These are phyloP conservation scores for Salmacisia buchloeana DNA, from an alignment of 1,284 basidiomycete genomes.

Conservation along the genomic window DNA sequence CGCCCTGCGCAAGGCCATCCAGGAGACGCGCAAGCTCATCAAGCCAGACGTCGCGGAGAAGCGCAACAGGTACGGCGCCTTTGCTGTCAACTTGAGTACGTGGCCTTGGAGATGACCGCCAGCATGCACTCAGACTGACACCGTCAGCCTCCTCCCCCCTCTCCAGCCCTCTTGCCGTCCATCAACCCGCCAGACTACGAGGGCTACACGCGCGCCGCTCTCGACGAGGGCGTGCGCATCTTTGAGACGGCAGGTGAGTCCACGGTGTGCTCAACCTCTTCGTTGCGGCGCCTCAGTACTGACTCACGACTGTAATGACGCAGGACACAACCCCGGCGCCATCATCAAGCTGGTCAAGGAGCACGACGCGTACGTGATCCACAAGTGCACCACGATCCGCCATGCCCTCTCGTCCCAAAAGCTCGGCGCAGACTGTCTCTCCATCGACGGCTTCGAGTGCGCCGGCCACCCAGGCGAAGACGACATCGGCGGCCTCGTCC, in stretches of 20 bases:
- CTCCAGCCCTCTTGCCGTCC: constrained; percentile 65
- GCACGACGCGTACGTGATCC: constrained; percentile 69
- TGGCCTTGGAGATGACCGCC: background rate
- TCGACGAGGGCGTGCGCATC: constrained; percentile 80
- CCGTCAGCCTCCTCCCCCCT: background rate
- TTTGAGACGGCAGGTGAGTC: constrained; percentile 79
- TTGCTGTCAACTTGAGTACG: constrained; percentile 74
- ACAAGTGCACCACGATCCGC: constrained; percentile 75
- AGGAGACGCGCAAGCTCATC: constrained; percentile 59
- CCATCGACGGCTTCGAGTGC: constrained; percentile 56
- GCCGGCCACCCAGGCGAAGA: constrained; percentile 93
- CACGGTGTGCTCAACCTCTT: background rate
- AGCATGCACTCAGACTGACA: background rate
- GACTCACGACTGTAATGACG: too few relatives aligned
- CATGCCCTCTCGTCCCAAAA: constrained; percentile 64
- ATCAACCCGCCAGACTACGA: constrained; percentile 88
- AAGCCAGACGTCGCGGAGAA: constrained; percentile 25
- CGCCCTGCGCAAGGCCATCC: constrained; percentile 75
- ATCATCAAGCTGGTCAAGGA: constrained; percentile 76
- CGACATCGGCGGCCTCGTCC: constrained; percentile 82
- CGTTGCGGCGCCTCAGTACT: too few relatives aligned
- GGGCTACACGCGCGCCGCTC: constrained; percentile 71
- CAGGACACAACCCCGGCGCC: constrained; percentile 57
- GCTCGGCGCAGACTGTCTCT: constrained; percentile 72
- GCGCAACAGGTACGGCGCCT: constrained; percentile 33